These are phyloP conservation scores for Cyphellophora europaea DNA, from an alignment of 2,329 filamentous ascomycete genomes.

Conservation along the genomic window DNA sequence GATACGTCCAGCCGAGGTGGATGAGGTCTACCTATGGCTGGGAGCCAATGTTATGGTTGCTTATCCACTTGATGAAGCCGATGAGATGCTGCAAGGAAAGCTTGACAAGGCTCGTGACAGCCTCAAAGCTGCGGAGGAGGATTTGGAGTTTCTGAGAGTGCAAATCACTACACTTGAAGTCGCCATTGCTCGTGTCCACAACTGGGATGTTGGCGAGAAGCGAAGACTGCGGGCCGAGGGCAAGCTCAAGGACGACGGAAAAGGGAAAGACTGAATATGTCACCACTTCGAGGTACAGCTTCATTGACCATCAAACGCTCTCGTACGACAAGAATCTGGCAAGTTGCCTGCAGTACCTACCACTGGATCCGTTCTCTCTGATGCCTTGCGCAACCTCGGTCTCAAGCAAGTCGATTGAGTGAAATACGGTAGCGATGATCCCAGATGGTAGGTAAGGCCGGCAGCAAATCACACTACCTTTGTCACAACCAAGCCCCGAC, in stretches of 20 bases:
- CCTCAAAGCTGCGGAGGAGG: constrained; percentile 84
- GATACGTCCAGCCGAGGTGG: constrained; percentile 58
- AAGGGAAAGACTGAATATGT: constrained; percentile 10
- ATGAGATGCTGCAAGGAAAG: constrained; percentile 67
- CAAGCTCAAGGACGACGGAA: constrained; percentile 29
- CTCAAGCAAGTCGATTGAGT: no score
- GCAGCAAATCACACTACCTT: no score
- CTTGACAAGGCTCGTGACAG: constrained; percentile 69
- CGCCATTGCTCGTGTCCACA: constrained; percentile 93
- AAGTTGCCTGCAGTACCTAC: no score
- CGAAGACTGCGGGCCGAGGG: constrained; percentile 64
- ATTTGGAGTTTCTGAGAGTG: constrained; percentile 87
- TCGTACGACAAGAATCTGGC: no score
- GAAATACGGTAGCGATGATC: no score
- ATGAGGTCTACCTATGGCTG: constrained; percentile 97
- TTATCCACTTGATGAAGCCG: constrained; percentile 83
- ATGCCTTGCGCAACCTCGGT: no score
- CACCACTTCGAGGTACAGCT: no score
- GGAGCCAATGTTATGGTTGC: constrained; percentile 97
- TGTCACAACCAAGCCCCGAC: no score
- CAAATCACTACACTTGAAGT: constrained; percentile 98
- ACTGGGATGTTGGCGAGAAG: constrained; percentile 96
- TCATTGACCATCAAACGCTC: no score
- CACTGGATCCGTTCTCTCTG: no score
- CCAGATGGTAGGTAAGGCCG: no score